Evolutionary conservation across 208 protist species (phyloP).

Genomic region (Endotrypanum monterogeii): DNA sequence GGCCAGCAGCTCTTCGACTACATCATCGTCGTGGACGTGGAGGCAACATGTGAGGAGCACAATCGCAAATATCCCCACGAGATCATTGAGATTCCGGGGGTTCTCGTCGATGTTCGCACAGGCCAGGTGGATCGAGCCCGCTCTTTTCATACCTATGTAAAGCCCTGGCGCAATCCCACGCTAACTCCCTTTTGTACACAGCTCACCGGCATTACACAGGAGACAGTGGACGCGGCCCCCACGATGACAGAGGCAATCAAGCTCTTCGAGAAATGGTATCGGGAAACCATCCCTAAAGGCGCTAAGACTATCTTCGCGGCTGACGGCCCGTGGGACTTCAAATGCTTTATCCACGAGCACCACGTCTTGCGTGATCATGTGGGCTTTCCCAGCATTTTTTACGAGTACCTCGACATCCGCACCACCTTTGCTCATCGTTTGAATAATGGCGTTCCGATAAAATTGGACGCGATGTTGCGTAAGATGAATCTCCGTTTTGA

Average conservation of each 20-base stretch:
- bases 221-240: constrained; percentile 81
- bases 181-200: constrained; percentile 92
- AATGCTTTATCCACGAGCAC: constrained; percentile 79
- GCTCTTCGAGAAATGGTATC: constrained; percentile 78
- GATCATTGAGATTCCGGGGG: constrained; percentile 95
- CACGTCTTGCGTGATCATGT: constrained; percentile 82
- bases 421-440: constrained; percentile 82
- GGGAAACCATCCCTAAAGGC: constrained; percentile 63
- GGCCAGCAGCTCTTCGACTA: constrained; percentile 92
- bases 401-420: constrained; percentile 90
- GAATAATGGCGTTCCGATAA: constrained; percentile 67
- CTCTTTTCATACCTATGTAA: constrained; percentile 92
- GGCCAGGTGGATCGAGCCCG: constrained; percentile 63
- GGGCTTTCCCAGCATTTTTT: constrained; percentile 76
- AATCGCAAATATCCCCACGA: constrained; percentile 84
- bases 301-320: constrained; percentile 83
- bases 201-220: constrained; percentile 95
- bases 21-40: constrained; percentile 92
- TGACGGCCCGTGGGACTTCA: constrained; percentile 90
- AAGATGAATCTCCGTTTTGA: constrained; percentile 77
- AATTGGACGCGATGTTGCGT: constrained; percentile 81
- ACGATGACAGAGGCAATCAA: constrained; percentile 70
- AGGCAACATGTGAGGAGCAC: constrained; percentile 88
- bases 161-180: constrained; percentile 80
- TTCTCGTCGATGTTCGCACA: constrained; percentile 83